phyloP scores from a whole-genome alignment of 305 asterid species.

The Plantago lanceolata region DNA sequence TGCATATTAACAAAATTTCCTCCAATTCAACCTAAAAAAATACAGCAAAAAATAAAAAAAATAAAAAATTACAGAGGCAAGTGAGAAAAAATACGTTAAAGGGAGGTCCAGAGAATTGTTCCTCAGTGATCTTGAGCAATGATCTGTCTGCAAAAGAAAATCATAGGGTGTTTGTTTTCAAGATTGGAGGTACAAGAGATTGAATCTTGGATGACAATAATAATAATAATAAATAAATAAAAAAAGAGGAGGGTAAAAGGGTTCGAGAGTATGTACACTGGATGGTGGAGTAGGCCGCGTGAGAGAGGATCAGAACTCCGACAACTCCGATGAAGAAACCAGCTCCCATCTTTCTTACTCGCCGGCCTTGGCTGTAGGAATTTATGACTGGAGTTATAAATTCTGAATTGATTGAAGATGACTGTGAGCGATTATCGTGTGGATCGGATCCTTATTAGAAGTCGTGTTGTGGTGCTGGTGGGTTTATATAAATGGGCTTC shows the following conservation, averaged over 20 bases:
- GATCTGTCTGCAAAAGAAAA: constrained; percentile 54
- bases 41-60: constrained; percentile 3
- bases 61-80: not conserved
- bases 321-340: constrained; percentile 62
- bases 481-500: too few relatives aligned
- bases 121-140: constrained; percentile 75
- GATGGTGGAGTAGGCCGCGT: constrained; percentile 76
- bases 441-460: too few relatives aligned
- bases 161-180: not conserved
- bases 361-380: constrained; percentile 4
- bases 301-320: constrained; percentile 62
- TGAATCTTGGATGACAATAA: not conserved
- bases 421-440: too few relatives aligned
- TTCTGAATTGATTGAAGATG: not conserved
- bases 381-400: not conserved
- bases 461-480: too few relatives aligned
- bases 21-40: constrained; percentile 24
- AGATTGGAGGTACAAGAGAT: not conserved
- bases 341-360: constrained; percentile 36
- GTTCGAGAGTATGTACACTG: constrained; percentile 40
- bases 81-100: constrained; percentile 40
- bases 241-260: too few relatives aligned
- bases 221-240: too few relatives aligned
- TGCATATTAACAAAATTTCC: constrained; percentile 25
- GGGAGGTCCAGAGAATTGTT: constrained; percentile 74